Percentiles rank a stretch among this genome's conserved stretches.
phyloP scores from a whole-genome alignment of 2,329 filamentous ascomycete genomes.

The Rhynchosporium secalis region DNA sequence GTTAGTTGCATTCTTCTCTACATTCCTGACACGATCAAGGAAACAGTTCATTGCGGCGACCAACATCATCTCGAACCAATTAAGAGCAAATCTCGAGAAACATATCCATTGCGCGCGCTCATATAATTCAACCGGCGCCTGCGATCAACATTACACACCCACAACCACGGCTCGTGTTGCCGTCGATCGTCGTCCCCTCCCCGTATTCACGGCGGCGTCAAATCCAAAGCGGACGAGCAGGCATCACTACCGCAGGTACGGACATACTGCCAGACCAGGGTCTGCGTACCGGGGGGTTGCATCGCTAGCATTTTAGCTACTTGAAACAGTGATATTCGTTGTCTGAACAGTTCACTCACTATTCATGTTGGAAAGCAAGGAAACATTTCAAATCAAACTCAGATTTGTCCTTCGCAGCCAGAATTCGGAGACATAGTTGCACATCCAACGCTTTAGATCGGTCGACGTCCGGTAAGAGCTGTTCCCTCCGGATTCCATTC shows the following conservation, averaged over 20 bases:
- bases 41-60: neutral
- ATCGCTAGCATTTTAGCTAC: conserved; percentile 28
- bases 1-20: conserved; percentile 6
- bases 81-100: neutral
- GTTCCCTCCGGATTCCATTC: conserved; percentile 3
- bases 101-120: neutral
- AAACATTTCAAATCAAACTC: neutral
- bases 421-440: neutral
- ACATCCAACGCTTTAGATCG: neutral
- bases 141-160: neutral
- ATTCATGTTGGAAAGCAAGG: neutral
- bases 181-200: neutral
- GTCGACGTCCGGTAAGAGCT: conserved; percentile 22
- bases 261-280: conserved; percentile 21
- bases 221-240: neutral
- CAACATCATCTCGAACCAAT: neutral
- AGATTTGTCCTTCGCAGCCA: neutral
- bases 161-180: conserved; percentile 8
- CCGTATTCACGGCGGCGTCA: conserved; percentile 19
- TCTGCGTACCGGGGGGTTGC: conserved; percentile 16
- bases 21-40: conserved; percentile 10
- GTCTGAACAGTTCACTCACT: neutral
- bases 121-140: neutral
- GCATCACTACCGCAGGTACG: conserved; percentile 13
- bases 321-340: conserved; percentile 25